Percentiles rank a stretch among this genome's conserved stretches.
These are phyloP conservation scores for Lactarius vividus DNA, from an alignment of 768 basidiomycete species.

Conservation along the genomic window DNA sequence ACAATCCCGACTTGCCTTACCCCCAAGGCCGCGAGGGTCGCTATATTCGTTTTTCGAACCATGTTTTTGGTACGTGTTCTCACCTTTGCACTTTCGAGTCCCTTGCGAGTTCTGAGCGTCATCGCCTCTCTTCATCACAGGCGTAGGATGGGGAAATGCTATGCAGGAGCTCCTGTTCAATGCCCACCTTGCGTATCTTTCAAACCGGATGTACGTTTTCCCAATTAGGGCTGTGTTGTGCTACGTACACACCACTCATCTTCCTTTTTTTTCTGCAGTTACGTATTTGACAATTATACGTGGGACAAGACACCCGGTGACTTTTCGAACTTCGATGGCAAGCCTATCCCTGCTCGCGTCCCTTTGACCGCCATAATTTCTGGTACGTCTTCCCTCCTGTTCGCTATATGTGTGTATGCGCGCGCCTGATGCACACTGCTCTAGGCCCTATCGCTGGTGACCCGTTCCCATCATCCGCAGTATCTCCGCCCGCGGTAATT, in stretches of 20 bases:
- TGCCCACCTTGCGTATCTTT: conserved; percentile 46
- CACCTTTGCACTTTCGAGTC: neutral
- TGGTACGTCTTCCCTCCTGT: conserved; percentile 35
- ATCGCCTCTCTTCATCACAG: conserved; percentile 30
- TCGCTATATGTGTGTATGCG: neutral
- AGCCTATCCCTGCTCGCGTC: conserved; percentile 49
- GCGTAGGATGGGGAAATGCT: conserved; percentile 59
- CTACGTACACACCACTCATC: neutral
- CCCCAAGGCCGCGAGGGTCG: conserved; percentile 25
- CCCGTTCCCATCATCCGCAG: conserved; percentile 35
- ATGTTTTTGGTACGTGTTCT: conserved; percentile 12
- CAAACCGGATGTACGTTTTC: conserved; percentile 48
- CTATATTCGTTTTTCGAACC: conserved; percentile 25
- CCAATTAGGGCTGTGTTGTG: neutral
- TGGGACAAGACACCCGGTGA: conserved; percentile 46
- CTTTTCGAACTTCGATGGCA: conserved; percentile 45
- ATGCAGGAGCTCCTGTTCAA: conserved; percentile 58
- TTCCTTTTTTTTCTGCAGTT: conserved; percentile 29
- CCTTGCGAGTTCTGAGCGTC: neutral
- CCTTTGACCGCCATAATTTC: conserved; percentile 53
- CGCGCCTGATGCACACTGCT: neutral
- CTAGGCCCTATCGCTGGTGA: conserved; percentile 44
- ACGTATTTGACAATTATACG: conserved; percentile 58
- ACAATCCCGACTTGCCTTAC: conserved; percentile 14
- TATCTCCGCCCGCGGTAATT: conserved; percentile 38